Percentiles rank a stretch among this genome's conserved stretches.
Evolutionary conservation across 306 rosid species (phyloP).

Genomic region (Quercus wislizeni): DNA sequence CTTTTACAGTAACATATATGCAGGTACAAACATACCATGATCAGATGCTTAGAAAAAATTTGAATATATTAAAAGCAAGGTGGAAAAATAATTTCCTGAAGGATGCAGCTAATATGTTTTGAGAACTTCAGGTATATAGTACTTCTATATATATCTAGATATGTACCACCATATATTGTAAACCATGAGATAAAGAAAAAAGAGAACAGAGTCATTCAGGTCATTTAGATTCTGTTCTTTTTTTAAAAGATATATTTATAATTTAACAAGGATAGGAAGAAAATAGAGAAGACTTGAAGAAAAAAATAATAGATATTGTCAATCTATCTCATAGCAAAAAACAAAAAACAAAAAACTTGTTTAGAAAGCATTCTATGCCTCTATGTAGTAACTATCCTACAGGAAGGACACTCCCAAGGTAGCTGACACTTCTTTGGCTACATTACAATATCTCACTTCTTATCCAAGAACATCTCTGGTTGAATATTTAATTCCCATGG

Average conservation of each 20-base stretch:
- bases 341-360: no score
- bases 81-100: neutral
- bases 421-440: neutral
- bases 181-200: neutral
- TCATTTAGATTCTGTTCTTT: neutral
- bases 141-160: no score
- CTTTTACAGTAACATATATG: neutral
- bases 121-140: no score
- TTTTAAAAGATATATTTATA: neutral
- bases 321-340: no score
- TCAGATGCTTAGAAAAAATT: neutral
- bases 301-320: neutral
- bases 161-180: no score
- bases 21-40: neutral
- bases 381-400: neutral
- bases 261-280: neutral
- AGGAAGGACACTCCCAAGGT: neutral
- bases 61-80: neutral
- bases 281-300: neutral
- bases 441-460: neutral
- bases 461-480: neutral
- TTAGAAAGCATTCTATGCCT: neutral
- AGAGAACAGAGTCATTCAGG: neutral
- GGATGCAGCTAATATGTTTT: no score
- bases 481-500: neutral